These are phyloP conservation scores for Coemansia sp. DNA, from an alignment of 192 early-diverging fungal species.

Conservation along the genomic window DNA sequence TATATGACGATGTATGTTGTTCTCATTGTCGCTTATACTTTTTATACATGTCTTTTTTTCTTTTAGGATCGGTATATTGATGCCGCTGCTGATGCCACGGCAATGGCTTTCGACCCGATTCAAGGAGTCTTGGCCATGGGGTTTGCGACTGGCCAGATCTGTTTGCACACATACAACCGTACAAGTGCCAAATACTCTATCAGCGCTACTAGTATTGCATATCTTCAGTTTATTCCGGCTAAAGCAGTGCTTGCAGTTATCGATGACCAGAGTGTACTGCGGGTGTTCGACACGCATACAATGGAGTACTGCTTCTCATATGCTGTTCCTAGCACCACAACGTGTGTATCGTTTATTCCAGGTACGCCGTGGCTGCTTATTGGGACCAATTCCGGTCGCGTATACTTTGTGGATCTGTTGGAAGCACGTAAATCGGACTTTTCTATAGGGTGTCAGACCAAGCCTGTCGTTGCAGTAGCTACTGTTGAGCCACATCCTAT, in stretches of 20 bases:
- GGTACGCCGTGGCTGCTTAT: conserved; percentile 47
- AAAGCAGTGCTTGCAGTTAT: conserved; percentile 22
- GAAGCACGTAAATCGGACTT: conserved; percentile 43
- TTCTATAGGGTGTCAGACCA: conserved; percentile 30
- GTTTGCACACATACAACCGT: conserved; percentile 17
- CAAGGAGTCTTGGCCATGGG: conserved; percentile 38
- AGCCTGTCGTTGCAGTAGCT: conserved; percentile 21
- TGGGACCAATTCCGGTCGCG: conserved; percentile 40
- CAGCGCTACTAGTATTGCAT: not conserved
- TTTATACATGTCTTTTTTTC: no score
- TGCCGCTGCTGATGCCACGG: conserved; percentile 29
- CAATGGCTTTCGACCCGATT: conserved; percentile 32
- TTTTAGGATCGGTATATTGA: conserved; percentile 31
- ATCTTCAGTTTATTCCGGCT: not conserved
- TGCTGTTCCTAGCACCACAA: conserved; percentile 30
- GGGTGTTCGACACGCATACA: conserved; percentile 38
- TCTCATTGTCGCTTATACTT: no score
- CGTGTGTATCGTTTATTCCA: conserved; percentile 24
- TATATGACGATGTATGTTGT: no score
- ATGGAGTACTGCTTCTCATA: conserved; percentile 30
- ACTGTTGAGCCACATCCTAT: conserved; percentile 33
- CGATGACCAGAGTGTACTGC: conserved; percentile 25
- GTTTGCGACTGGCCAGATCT: conserved; percentile 22
- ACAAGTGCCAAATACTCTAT: not conserved
- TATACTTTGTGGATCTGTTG: conserved; percentile 48